Percentiles rank a stretch among this genome's conserved stretches.
Conservation (phyloP, 2,329 filamentous ascomycete genomes). For the Westerdykella ornata region DNA sequence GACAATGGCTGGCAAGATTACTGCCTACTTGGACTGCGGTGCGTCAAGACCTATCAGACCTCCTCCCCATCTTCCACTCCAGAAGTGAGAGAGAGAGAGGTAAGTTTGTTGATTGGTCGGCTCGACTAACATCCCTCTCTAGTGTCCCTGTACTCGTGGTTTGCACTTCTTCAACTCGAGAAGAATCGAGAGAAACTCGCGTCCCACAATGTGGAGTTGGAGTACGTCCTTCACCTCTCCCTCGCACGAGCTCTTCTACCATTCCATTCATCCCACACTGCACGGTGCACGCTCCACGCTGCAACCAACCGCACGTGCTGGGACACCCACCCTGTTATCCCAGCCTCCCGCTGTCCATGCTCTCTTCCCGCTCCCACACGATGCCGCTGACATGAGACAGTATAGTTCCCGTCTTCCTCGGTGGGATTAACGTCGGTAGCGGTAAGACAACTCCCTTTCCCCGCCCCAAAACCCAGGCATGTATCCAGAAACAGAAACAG, state of each 20-base stretch:
- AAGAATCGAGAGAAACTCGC: conserved; percentile 50
- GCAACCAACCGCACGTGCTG: too few species aligned
- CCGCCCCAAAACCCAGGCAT: background rate
- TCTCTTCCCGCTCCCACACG: too few species aligned
- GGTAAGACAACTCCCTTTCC: conserved; percentile 20
- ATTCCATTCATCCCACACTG: conserved; percentile 1
- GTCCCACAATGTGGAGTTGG: conserved; percentile 56
- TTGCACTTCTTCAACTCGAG: conserved; percentile 52
- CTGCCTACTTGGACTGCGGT: conserved; percentile 63
- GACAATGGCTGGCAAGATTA: conserved; percentile 56
- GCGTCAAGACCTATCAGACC: conserved; percentile 21
- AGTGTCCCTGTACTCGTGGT: conserved; percentile 58
- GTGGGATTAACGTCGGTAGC: conserved; percentile 40
- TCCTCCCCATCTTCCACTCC: background rate
- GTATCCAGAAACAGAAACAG: background rate
- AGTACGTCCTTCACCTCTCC: conserved; percentile 48
- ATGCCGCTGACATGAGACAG: conserved; percentile 36
- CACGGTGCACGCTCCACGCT: too few species aligned
- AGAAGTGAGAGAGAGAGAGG: background rate
- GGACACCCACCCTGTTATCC: too few species aligned
- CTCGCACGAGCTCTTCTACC: background rate
- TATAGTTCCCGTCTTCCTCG: conserved; percentile 64
- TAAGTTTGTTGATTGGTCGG: background rate
- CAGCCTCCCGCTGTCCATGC: too few species aligned
- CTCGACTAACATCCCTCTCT: background rate